Evolutionary conservation across 1,284 basidiomycete species (phyloP), one percentile per base, ranked within the genome.

Genomic region (Naganishia liquefaciens): DNA sequence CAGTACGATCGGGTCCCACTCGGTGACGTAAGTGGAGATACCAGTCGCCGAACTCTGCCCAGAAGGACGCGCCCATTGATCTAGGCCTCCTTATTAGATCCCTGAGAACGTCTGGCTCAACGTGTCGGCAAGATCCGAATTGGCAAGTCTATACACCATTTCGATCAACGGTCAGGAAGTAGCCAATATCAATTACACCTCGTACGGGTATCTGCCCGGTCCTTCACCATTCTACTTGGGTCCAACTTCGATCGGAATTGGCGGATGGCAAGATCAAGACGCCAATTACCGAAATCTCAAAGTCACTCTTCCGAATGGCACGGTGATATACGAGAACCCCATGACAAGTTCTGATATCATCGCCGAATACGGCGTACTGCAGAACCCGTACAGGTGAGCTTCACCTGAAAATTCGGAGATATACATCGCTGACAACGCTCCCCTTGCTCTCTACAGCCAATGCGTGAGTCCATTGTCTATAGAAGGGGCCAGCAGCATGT

Each of bases 141-240:
- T 39, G 51, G 51, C 33, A 4, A 39, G 33, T n/a, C 33, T 53
- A 19, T 53, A 53, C 25, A 39, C 51, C 19, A 39, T 53, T 13
- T 53, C 30, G 5, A 53, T 53, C n/a, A 53, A 53, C n/a, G 33
- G 39, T 39, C 33, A 39, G 33, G 33, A 39, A 21, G 51, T 53
- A 23, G 51, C 51, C 33, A 21, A 23, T 15, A 53, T 53, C 30
- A 53, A 53, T n/a, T 53, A 53, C 51, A 53, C 51, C 17, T 53
- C 51, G 9, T 53, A 53, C 51, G 51, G 51, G 2, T 53, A 39
- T 53, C 51, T 53, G 4, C 51, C 51, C 7, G 51, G 51, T 21
- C n/a, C 51, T 17, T 53, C 51, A 6, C 33, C 51, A 13, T 53
- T 53, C 33, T 53, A 53, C n/a, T n/a, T 53, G 17, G 51, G 51